A percentile compares a stretch with the other conserved stretches of the same genome.
Evolutionary conservation across 192 early-diverging fungal species (phyloP).

Genomic region (Backusella morwellensis): DNA sequence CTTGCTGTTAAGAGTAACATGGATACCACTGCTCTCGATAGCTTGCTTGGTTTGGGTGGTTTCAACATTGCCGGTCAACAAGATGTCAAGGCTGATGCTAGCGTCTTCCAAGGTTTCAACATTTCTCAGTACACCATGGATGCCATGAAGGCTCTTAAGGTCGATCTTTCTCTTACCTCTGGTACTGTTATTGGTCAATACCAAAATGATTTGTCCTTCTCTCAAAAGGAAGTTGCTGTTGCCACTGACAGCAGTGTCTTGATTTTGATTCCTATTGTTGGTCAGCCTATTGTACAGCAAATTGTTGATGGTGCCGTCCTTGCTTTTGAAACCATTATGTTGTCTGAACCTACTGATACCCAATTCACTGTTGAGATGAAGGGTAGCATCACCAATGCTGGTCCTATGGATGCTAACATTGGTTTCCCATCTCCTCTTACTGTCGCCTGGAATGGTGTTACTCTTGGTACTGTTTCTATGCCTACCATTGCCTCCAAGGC

Average conservation of each 20-base stretch:
- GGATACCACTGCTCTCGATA: constrained; percentile 45
- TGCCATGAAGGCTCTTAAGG: constrained; percentile 47
- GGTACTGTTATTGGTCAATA: constrained; percentile 53
- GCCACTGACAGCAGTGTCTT: constrained; percentile 45
- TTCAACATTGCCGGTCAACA: constrained; percentile 35
- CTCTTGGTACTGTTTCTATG: constrained; percentile 48
- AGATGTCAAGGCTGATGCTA: constrained; percentile 13
- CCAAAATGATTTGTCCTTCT: constrained; percentile 36
- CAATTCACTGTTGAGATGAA: constrained; percentile 43
- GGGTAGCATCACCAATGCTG: constrained; percentile 46
- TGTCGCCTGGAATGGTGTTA: constrained; percentile 37
- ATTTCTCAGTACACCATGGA: constrained; percentile 41
- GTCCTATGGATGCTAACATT: constrained; percentile 49
- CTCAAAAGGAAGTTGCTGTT: constrained; percentile 44
- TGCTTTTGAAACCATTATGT: constrained; percentile 35
- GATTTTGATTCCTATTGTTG: constrained; percentile 50
- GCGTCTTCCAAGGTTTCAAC: constrained; percentile 46
- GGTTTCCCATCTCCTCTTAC: constrained; percentile 39
- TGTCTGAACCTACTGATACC: constrained; percentile 40
- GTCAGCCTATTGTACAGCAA: constrained; percentile 53
- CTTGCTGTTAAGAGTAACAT: constrained; percentile 44
- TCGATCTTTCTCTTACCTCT: constrained; percentile 48
- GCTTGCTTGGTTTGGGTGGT: constrained; percentile 43
- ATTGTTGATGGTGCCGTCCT: constrained; percentile 44
- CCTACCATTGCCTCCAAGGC: constrained; percentile 39